Evolutionary conservation across 1,284 basidiomycete genomes (phyloP).

Genomic region (Xerocomus cyaneibrunnescens): DNA sequence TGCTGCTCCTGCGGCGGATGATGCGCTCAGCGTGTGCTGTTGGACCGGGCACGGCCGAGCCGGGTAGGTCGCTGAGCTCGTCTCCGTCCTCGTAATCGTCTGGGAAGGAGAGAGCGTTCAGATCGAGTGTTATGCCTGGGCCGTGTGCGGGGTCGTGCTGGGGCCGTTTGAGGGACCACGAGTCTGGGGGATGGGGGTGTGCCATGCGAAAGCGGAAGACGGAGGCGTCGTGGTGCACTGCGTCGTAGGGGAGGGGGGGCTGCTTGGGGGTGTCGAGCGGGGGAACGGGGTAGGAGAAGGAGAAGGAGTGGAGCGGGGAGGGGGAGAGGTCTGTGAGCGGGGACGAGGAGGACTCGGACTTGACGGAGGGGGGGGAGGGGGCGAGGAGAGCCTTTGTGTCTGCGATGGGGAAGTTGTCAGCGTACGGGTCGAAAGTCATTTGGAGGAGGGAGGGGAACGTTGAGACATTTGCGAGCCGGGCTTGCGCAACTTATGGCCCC

Average conservation of each 20-base stretch:
- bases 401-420: constrained; percentile 15
- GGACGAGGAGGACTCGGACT: constrained; percentile 31
- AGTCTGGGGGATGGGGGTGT: constrained; percentile 16
- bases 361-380: constrained; percentile 22
- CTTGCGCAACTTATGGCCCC: constrained; percentile 7
- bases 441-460: neutral
- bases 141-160: constrained; percentile 6
- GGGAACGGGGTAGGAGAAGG: constrained; percentile 21
- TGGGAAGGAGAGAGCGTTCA: constrained; percentile 41
- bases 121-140: constrained; percentile 20
- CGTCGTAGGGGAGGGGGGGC: neutral
- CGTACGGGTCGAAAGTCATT: constrained; percentile 26
- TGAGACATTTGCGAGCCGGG: neutral
- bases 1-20: constrained; percentile 64
- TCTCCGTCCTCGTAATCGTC: constrained; percentile 54
- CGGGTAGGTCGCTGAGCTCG: constrained; percentile 44
- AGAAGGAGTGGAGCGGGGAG: constrained; percentile 20
- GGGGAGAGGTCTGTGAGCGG: constrained; percentile 23
- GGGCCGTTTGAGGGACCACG: constrained; percentile 26
- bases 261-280: neutral
- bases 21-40: constrained; percentile 43
- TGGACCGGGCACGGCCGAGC: constrained; percentile 16
- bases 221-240: neutral
- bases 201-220: constrained; percentile 32
- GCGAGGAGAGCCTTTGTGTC: constrained; percentile 1